These are phyloP conservation scores for Thraustochytrium striatum DNA, from an alignment of 352 stramenopile genomes.

Conservation along the genomic window DNA sequence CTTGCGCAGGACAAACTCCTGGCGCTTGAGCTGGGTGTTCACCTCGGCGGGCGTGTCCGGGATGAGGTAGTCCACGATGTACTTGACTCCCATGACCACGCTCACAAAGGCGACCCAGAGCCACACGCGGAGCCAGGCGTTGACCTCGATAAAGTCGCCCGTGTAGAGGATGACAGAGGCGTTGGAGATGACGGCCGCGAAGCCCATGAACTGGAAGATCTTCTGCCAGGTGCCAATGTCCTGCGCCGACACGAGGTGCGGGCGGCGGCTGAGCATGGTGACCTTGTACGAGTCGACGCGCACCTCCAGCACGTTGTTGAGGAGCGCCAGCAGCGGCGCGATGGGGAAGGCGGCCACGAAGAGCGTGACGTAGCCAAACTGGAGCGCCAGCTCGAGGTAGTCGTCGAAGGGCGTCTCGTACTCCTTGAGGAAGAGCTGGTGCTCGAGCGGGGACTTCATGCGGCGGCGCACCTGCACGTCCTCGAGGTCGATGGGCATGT, in stretches of 20 bases:
- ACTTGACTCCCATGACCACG: constrained; percentile 75
- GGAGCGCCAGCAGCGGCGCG: constrained; percentile 73
- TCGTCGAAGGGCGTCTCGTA: constrained; percentile 71
- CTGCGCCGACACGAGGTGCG: constrained; percentile 68
- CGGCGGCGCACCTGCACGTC: constrained; percentile 11
- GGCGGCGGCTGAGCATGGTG: constrained; percentile 66
- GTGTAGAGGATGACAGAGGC: constrained; percentile 86
- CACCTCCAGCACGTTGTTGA: constrained; percentile 87
- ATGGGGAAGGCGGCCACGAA: constrained; percentile 87
- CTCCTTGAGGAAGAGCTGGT: constrained; percentile 53
- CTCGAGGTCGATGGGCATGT: not conserved
- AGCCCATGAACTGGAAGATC: constrained; percentile 79
- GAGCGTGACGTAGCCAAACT: constrained; percentile 88
- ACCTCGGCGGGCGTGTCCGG: constrained; percentile 69
- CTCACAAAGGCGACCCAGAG: constrained; percentile 56
- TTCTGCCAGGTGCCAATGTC: constrained; percentile 85
- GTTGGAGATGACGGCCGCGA: constrained; percentile 82
- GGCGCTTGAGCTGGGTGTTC: constrained; percentile 66
- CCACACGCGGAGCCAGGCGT: constrained; percentile 63
- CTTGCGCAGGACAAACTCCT: constrained; percentile 78
- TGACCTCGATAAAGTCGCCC: constrained; percentile 61
- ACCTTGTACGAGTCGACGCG: constrained; percentile 79
- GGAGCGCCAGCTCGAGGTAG: constrained; percentile 82
- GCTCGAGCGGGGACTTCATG: constrained; percentile 50
- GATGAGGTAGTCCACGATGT: constrained; percentile 67